A percentile compares a stretch with the other conserved stretches of the same genome.
Evolutionary conservation across 2,329 filamentous ascomycete genomes (phyloP).

Genomic region (Ploettnerulaceae sp.): DNA sequence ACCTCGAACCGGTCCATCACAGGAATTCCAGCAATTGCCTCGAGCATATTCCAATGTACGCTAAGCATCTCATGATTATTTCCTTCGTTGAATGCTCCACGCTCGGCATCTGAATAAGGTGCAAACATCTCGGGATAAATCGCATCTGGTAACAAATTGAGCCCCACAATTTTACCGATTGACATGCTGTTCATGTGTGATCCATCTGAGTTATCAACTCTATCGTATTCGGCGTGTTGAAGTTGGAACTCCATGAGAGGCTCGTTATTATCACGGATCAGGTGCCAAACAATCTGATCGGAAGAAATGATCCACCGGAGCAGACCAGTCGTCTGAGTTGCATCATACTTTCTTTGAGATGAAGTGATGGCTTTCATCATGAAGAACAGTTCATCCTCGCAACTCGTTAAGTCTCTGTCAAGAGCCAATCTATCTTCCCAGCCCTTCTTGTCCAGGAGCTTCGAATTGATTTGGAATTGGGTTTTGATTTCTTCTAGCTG

Average conservation of each 20-base stretch:
- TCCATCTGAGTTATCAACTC: slow-evolving; percentile 94
- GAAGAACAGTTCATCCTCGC: slow-evolving; percentile 97
- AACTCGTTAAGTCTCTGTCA: slow-evolving; percentile 81
- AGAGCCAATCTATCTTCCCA: slow-evolving; percentile 89
- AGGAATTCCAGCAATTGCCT: slow-evolving; percentile 94
- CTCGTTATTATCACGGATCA: slow-evolving; percentile 81
- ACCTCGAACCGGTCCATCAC: slow-evolving; percentile 98
- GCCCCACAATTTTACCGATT: slow-evolving; percentile 79
- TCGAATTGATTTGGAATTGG: slow-evolving; percentile 89
- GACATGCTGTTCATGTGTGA: slow-evolving; percentile 92
- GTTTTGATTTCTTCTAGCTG: slow-evolving; percentile 95
- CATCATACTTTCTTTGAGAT: slow-evolving; percentile 81
- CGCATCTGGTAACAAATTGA: slow-evolving; percentile 85
- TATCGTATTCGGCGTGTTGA: slow-evolving; percentile 84
- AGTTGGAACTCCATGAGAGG: slow-evolving; percentile 91
- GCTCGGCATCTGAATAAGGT: slow-evolving; percentile 71
- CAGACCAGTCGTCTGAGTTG: slow-evolving; percentile 69
- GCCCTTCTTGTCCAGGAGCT: slow-evolving; percentile 78
- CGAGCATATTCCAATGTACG: slow-evolving; percentile 97
- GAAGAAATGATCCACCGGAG: slow-evolving; percentile 92
- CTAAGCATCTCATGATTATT: slow-evolving; percentile 77
- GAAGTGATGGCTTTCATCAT: slow-evolving; percentile 99
- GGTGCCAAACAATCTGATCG: slow-evolving; percentile 93
- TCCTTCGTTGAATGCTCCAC: slow-evolving; percentile 47
- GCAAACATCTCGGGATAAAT: slow-evolving; percentile 95